phyloP scores from a whole-genome alignment of 352 stramenopile genomes.

The Pythium coloratum region DNA sequence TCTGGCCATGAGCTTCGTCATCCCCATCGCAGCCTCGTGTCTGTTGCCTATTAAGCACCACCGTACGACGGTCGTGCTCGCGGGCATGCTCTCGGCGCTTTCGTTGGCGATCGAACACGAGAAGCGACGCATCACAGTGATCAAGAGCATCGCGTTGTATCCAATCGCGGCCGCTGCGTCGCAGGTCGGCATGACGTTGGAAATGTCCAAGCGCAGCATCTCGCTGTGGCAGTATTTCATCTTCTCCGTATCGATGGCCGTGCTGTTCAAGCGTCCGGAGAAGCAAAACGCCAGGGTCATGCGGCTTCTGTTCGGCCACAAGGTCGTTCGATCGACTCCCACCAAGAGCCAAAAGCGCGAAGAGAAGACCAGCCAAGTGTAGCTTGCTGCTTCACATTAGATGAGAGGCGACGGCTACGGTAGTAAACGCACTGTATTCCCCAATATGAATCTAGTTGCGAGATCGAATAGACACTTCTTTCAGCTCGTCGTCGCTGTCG shows the following conservation, averaged over 20 bases:
- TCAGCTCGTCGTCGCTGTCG: slow-evolving; percentile 20
- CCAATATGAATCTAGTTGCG: not conserved
- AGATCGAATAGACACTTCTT: slow-evolving; percentile 16
- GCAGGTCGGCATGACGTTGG: slow-evolving; percentile 10
- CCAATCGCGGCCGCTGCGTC: slow-evolving; percentile 37
- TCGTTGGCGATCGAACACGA: slow-evolving; percentile 53
- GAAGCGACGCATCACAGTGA: slow-evolving; percentile 56
- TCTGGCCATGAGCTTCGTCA: slow-evolving; percentile 67
- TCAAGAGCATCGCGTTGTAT: slow-evolving; percentile 72
- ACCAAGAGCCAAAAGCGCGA: not conserved
- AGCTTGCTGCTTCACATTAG: not conserved
- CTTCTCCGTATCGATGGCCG: slow-evolving; percentile 45
- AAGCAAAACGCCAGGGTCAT: slow-evolving; percentile 46
- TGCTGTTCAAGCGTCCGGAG: slow-evolving; percentile 50
- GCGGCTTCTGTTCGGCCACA: slow-evolving; percentile 57
- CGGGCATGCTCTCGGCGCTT: slow-evolving; percentile 43
- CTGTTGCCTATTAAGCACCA: slow-evolving; percentile 42
- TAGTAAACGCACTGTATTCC: not conserved
- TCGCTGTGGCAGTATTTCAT: slow-evolving; percentile 46
- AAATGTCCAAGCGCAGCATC: slow-evolving; percentile 24
- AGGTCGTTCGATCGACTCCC: slow-evolving; percentile 12
- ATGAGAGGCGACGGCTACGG: no score
- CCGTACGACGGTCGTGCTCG: slow-evolving; percentile 25
- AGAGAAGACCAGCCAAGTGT: not conserved
- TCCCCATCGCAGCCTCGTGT: slow-evolving; percentile 59